Evolutionary conservation across 1,139 yeast species (phyloP).

Genomic region (Magnusiomyces tetraspermus): DNA sequence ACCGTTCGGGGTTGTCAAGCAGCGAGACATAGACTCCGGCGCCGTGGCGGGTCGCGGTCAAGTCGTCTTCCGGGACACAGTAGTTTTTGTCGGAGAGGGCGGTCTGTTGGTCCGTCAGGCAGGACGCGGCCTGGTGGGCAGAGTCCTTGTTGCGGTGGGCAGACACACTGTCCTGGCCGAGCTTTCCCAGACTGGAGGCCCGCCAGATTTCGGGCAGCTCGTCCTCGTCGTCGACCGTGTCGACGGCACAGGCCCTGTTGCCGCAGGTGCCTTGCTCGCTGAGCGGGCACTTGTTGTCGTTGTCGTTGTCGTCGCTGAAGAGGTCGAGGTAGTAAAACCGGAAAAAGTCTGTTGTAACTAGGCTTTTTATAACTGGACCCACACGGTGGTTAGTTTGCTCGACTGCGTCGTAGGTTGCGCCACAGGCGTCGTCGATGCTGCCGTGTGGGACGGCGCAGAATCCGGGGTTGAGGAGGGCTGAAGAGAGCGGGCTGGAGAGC

Average conservation of each 20-base stretch:
- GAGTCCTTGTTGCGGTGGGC: constrained; percentile 16
- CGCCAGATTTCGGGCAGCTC: constrained; percentile 64
- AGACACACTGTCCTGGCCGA: constrained; percentile 40
- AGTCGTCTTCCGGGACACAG: constrained; percentile 15
- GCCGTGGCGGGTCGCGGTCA: constrained; percentile 11
- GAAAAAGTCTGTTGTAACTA: constrained; percentile 48
- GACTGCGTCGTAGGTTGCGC: constrained; percentile 45
- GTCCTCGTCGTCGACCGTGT: constrained; percentile 46
- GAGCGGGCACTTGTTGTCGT: constrained; percentile 72
- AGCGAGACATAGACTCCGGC: constrained; percentile 75
- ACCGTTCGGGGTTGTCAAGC: constrained; percentile 85
- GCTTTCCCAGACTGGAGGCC: constrained; percentile 61
- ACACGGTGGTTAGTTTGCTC: constrained; percentile 42
- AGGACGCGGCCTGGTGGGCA: too few species aligned
- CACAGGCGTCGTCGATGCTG: constrained; percentile 35
- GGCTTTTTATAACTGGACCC: constrained; percentile 45
- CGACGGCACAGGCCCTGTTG: constrained; percentile 90
- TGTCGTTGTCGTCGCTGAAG: constrained; percentile 29
- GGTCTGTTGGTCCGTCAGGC: constrained; percentile 15
- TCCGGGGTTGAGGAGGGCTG: background rate
- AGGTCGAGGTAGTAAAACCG: constrained; percentile 78
- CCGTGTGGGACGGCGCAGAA: constrained; percentile 16
- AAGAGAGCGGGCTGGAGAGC: background rate
- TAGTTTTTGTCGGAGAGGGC: constrained; percentile 5
- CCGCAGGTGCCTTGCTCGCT: constrained; percentile 75